A percentile compares a stretch with the other conserved stretches of the same genome.
Evolutionary conservation across 2,329 filamentous ascomycete genomes (phyloP).

Genomic region (Ophiostoma quercus): DNA sequence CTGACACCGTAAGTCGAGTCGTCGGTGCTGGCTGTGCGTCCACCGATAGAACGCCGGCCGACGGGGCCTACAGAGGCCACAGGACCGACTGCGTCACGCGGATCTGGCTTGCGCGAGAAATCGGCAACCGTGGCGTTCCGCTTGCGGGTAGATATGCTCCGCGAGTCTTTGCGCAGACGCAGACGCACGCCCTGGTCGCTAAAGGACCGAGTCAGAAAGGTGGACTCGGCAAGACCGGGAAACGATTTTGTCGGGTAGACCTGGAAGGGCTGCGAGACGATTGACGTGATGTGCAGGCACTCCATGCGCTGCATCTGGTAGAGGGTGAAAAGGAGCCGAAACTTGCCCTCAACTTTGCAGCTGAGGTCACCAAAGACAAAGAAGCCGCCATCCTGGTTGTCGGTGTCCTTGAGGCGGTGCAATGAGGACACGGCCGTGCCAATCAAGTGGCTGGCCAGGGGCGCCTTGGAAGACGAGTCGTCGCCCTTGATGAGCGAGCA

Average conservation of each 20-base stretch:
- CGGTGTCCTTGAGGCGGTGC: slow-evolving; percentile 72
- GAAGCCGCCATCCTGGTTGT: slow-evolving; percentile 74
- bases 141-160: slow-evolving; percentile 50
- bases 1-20: slow-evolving; percentile 11
- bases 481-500: slow-evolving; percentile 41
- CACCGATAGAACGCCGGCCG: slow-evolving; percentile 12
- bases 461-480: slow-evolving; percentile 39
- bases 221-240: slow-evolving; percentile 57
- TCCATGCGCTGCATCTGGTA: slow-evolving; percentile 57
- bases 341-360: slow-evolving; percentile 66
- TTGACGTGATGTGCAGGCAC: slow-evolving; percentile 36
- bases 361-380: slow-evolving; percentile 91
- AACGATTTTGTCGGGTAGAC: slow-evolving; percentile 60
- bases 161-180: slow-evolving; percentile 75
- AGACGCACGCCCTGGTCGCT: slow-evolving; percentile 82
- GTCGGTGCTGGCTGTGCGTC: slow-evolving; percentile 16
- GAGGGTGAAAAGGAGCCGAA: slow-evolving; percentile 69
- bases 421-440: slow-evolving; percentile 76
- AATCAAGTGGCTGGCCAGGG: slow-evolving; percentile 51
- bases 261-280: slow-evolving; percentile 63
- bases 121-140: slow-evolving; percentile 36
- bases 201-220: slow-evolving; percentile 75
- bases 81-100: background rate
- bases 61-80: background rate
- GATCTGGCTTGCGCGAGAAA: slow-evolving; percentile 26